Evolutionary conservation across 768 basidiomycete species (phyloP).

Genomic region (Guyanaporus albipodus): DNA sequence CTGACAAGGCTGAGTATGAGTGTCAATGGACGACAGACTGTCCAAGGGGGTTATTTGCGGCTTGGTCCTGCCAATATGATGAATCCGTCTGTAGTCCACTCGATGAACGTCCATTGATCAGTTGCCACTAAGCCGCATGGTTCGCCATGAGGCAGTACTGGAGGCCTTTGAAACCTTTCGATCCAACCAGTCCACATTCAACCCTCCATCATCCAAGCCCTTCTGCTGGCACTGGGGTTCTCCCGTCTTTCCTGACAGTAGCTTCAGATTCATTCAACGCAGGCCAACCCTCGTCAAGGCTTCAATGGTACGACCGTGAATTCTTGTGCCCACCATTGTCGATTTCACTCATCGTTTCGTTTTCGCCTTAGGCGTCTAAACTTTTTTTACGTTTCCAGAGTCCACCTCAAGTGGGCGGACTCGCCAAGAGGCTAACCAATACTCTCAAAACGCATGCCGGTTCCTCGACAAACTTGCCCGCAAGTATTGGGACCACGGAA

Average conservation of each 20-base stretch:
- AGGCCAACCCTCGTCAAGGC: constrained; percentile 7
- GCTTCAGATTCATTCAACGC: constrained; percentile 2
- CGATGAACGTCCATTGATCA: constrained; percentile 10
- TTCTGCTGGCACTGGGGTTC: constrained; percentile 2
- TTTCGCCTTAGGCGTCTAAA: constrained; percentile 8
- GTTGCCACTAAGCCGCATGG: constrained; percentile 13
- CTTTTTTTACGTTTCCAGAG: too few relatives aligned
- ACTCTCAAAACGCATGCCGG: neutral
- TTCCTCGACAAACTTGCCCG: constrained; percentile 1
- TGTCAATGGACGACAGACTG: constrained; percentile 2
- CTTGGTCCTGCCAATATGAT: constrained; percentile 8
- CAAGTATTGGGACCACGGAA: constrained; percentile 1
- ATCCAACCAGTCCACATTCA: neutral
- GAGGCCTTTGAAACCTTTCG: constrained; percentile 2
- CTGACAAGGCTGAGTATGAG: neutral
- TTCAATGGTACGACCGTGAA: too few relatives aligned
- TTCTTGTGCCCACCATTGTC: neutral
- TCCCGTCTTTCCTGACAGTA: constrained; percentile 5
- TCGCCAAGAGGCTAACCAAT: neutral
- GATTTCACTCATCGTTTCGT: constrained; percentile 1
- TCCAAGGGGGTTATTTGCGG: constrained; percentile 5
- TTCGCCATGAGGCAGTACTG: constrained; percentile 21
- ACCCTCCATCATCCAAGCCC: constrained; percentile 5
- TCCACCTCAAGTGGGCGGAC: too few relatives aligned
- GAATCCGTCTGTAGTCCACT: neutral